Base-by-base conservation (phyloP, 139 green algal species). In the Pedinophyceae sp. region DNA sequence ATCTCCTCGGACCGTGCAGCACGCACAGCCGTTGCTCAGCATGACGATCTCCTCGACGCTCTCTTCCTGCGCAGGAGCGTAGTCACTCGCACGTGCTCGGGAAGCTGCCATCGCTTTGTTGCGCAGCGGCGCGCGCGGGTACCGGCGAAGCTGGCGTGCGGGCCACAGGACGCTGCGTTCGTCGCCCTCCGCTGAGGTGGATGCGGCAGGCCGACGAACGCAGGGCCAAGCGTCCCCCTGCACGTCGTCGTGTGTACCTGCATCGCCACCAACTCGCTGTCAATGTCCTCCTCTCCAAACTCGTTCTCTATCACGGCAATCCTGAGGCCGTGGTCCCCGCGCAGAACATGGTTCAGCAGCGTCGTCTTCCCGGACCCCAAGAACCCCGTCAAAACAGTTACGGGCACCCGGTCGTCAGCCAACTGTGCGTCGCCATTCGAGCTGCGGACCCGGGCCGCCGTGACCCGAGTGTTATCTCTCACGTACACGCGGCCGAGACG, bases 211-310 rank as follows among this genome's bases (percentile, higher is more conserved):
- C 46, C n/a, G n/a, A n/a, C n/a, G n/a, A n/a, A n/a, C n/a, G n/a
- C n/a, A n/a, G n/a, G n/a, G n/a, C n/a, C n/a, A n/a, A n/a, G n/a
- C n/a, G n/a, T 59, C 2, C 38, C 66, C n/a, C 26, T 67, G 52
- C 2, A 20, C 46, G 6, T 57, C 57, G 30, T 75, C 66, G 30
- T 77, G 54, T 66, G 46, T 51, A 86, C 74, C 25, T 64, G 61
- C 40, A 66, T 64, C 2, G 62, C 66, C 24, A 92, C 82, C 26
- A 94, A 69, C 51, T 76, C 65, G 39, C 54, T 75, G 74, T 97
- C 89, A 54, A 98, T 96, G 69, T 94, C 89, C 46, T 96, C 88
- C 61, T 93, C 85, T 3, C 90, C 90, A 78, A 94, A 95, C 88
- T 93, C 69, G 43, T 76, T 76, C 47, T 78, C 81, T 17, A 90